Conservation (phyloP, 495 filamentous ascomycete species). For the Neurospora sp. region DNA sequence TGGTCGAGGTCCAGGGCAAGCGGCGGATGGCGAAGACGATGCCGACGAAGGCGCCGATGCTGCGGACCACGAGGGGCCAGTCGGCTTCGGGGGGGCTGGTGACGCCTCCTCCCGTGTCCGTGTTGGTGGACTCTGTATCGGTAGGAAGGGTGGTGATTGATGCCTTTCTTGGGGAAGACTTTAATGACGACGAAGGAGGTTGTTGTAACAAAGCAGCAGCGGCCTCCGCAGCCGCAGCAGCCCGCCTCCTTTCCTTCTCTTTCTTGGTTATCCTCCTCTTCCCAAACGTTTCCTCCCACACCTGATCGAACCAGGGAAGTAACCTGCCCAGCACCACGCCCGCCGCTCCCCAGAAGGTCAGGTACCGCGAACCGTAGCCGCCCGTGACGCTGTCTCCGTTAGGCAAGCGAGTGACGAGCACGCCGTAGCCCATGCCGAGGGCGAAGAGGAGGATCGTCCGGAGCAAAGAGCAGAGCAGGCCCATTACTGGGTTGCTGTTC, state of each 20-base stretch:
- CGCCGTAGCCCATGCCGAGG: slow-evolving; percentile 75
- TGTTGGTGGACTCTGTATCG: not conserved
- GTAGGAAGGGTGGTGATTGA: not conserved
- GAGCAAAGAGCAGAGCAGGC: slow-evolving; percentile 28
- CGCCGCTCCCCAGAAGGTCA: slow-evolving; percentile 69
- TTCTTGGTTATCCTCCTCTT: not conserved
- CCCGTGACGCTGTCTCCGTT: slow-evolving; percentile 3
- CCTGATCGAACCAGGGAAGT: slow-evolving; percentile 73
- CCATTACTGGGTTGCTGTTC: not conserved
- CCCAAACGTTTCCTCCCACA: slow-evolving; percentile 38
- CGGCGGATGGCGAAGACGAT: slow-evolving; percentile 95
- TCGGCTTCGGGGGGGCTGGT: slow-evolving; percentile 35
- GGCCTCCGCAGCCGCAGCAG: not conserved
- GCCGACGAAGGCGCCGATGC: slow-evolving; percentile 88
- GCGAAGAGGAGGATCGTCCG: slow-evolving; percentile 62
- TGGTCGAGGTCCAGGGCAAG: slow-evolving; percentile 86
- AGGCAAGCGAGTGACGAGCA: slow-evolving; percentile 68
- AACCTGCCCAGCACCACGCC: slow-evolving; percentile 69
- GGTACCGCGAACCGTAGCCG: slow-evolving; percentile 54
- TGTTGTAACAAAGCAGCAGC: not conserved
- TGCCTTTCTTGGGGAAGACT: not conserved
- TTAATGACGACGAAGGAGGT: not conserved
- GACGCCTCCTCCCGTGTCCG: not conserved
- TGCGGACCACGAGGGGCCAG: slow-evolving; percentile 75
- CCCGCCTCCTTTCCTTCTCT: slow-evolving; percentile 9